Evolutionary conservation across 768 basidiomycete genomes (phyloP).

Genomic region (Leucogyrophana mollusca): DNA sequence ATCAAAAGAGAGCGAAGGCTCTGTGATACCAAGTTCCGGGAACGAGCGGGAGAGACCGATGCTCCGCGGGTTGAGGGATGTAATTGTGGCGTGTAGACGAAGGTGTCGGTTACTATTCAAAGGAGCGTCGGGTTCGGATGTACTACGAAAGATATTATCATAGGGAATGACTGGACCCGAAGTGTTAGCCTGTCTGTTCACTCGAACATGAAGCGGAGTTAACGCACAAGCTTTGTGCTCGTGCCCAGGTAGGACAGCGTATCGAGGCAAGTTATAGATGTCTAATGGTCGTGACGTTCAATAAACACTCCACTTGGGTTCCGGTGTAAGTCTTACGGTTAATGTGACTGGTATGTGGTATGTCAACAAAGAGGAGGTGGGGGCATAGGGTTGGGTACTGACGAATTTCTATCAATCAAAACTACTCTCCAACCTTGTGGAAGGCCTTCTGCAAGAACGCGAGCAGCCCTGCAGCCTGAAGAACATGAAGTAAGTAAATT

Average conservation of each 20-base stretch:
- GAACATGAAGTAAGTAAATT: neutral
- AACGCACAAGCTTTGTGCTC: conserved; percentile 64
- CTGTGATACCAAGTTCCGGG: conserved; percentile 42
- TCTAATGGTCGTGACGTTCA: conserved; percentile 25
- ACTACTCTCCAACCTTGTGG: conserved; percentile 55
- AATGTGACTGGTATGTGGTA: conserved; percentile 36
- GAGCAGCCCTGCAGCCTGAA: conserved; percentile 48
- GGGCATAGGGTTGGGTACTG: conserved; percentile 18
- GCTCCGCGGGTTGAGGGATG: conserved; percentile 14
- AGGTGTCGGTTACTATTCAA: conserved; percentile 19
- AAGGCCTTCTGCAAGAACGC: conserved; percentile 45
- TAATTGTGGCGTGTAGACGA: conserved; percentile 46
- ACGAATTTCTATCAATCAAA: conserved; percentile 61
- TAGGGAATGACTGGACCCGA: conserved; percentile 49
- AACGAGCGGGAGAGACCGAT: conserved; percentile 40
- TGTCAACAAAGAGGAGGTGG: neutral
- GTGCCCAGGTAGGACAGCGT: conserved; percentile 55
- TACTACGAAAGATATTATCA: conserved; percentile 40
- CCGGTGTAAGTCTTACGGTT: conserved; percentile 35
- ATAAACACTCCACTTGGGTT: neutral
- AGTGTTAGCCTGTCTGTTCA: conserved; percentile 3
- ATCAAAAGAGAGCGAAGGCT: conserved; percentile 44
- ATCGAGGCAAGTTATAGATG: conserved; percentile 58
- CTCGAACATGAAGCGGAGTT: neutral
- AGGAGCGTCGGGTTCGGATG: conserved; percentile 6